These are phyloP conservation scores for Ophiostoma tasmaniense DNA, from an alignment of 2,329 filamentous ascomycete genomes.

Conservation along the genomic window DNA sequence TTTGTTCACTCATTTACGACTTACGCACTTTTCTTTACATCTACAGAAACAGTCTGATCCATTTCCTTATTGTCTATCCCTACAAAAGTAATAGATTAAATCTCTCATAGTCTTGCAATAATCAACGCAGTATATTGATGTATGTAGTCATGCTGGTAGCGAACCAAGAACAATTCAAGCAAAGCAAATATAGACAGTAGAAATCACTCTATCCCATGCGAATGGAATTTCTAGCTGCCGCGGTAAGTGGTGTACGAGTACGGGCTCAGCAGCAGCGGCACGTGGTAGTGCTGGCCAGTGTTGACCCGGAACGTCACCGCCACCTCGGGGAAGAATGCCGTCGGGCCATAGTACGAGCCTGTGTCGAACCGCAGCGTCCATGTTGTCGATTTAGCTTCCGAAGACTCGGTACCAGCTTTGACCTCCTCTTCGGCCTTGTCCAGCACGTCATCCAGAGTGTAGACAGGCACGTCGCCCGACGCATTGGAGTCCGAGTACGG, in stretches of 20 bases:
- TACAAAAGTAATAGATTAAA: background rate
- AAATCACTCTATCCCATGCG: background rate
- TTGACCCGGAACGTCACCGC: constrained; percentile 43
- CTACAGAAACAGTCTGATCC: background rate
- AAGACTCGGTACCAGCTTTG: constrained; percentile 10
- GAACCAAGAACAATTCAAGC: background rate
- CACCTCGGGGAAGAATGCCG: constrained; percentile 54
- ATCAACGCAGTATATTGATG: background rate
- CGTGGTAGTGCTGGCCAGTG: constrained; percentile 63
- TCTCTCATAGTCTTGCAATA: background rate
- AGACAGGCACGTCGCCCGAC: constrained; percentile 49
- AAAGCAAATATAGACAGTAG: background rate
- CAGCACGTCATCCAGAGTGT: constrained; percentile 50
- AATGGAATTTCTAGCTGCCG: constrained; percentile 45
- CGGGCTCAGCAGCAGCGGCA: constrained; percentile 67
- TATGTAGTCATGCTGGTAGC: background rate
- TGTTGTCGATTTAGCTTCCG: constrained; percentile 33
- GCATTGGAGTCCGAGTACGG: constrained; percentile 44
- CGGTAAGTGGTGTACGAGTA: constrained; percentile 78
- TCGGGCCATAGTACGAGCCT: constrained; percentile 57
- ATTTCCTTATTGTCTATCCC: background rate
- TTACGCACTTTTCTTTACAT: background rate
- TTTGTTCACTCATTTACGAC: constrained; percentile 1
- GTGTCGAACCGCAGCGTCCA: constrained; percentile 70
- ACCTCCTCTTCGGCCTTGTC: constrained; percentile 29